Base-by-base conservation (phyloP, 805 yeast species). In the Phaffomyces antillensis region DNA sequence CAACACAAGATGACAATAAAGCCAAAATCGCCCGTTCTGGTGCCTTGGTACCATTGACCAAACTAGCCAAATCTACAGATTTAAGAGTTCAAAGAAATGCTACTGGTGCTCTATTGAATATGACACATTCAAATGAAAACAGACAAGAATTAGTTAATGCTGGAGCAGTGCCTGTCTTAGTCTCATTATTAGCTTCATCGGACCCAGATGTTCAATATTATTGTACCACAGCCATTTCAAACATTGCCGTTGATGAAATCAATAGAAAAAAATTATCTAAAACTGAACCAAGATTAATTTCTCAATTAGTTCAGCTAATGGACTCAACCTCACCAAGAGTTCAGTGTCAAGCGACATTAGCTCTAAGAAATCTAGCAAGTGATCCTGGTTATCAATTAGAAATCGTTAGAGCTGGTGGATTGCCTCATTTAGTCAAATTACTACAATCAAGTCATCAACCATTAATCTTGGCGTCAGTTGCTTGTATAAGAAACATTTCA, bases 151-250 rank as follows among this genome's bases (percentile, higher is more conserved):
- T 93, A 51, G 99, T 93, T 32, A 88, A 87, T 63, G 97, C 99
- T 3, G 99, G 98, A 38, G 96, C 98, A 17, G 96, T 93, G 8
- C 99, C 99, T 2, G 96, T 93, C 7, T 72, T 93, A 45, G 98
- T 93, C 13, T 81, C 95, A 11, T 70, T 93, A 50, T 72, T 93
- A 50, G 79, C 91, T 2, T 83, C 89, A 45, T 76, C 82, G 25
- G 99, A 93, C 63, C 86, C 97, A 2, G 99, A 93, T 63, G 98
- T 93, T 37, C 99, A 93, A 67, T 93, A 93, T 64, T 93, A 93
- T 63, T 93, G 99, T 71, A 91, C 99, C 15, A 93, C 99, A 3
- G 98, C 98, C 0, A 72, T 93, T 50, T 86, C 96, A 28, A 93
- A 93, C 62, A 90, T 93, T 55, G 99, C 99, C 4, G 99, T 93